These are phyloP conservation scores for Taphrina sp. DNA, from an alignment of 1,139 yeast genomes.

Conservation along the genomic window DNA sequence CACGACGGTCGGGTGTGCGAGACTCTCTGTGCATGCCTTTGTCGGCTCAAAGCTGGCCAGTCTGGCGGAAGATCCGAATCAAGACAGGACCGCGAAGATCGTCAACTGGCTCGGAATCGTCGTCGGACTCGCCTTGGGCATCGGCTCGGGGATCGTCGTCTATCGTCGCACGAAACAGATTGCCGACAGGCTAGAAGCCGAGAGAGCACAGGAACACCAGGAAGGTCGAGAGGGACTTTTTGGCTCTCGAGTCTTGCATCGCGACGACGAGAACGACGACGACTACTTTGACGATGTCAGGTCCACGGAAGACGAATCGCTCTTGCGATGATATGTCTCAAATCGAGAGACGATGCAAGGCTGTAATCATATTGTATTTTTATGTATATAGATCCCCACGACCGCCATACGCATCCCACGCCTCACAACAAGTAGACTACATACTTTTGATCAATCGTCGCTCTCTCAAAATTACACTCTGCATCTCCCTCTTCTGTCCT, in stretches of 20 bases:
- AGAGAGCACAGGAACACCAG: neutral
- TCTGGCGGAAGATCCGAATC: conserved; percentile 50
- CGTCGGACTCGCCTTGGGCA: conserved; percentile 58
- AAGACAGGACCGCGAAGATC: conserved; percentile 49
- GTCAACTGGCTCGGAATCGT: conserved; percentile 64
- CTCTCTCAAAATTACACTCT: too few species aligned
- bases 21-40: conserved; percentile 70
- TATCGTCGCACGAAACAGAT: conserved; percentile 55
- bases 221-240: neutral
- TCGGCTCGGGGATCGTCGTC: conserved; percentile 65
- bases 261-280: conserved; percentile 6
- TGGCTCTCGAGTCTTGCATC: neutral
- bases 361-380: too few species aligned
- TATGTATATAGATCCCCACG: too few species aligned
- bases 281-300: neutral
- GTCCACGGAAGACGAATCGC: neutral
- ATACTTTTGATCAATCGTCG: too few species aligned
- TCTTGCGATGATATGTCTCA: neutral
- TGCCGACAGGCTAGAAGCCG: conserved; percentile 37
- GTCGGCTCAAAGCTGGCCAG: conserved; percentile 74
- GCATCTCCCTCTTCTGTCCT: too few species aligned
- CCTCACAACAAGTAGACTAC: too few species aligned
- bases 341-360: too few species aligned
- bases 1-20: conserved; percentile 74
- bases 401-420: too few species aligned